Evolutionary conservation across 2,329 filamentous ascomycete genomes (phyloP).

Genomic region (Colletotrichum limetticola): DNA sequence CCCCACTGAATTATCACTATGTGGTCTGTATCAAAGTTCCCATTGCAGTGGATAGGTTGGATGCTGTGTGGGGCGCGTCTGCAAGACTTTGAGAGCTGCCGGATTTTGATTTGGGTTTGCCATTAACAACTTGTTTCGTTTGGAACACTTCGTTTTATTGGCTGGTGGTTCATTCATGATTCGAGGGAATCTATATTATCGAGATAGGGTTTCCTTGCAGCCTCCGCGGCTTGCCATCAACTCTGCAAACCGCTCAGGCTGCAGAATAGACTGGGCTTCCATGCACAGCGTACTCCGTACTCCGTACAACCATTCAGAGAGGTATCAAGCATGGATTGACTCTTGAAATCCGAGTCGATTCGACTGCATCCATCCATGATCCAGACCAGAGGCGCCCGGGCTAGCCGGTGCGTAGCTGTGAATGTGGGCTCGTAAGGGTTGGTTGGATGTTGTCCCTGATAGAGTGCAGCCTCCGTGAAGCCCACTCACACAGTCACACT

Average conservation of each 20-base stretch:
- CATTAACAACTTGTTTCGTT: conserved; percentile 33
- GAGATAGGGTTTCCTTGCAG: conserved; percentile 13
- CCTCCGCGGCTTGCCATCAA: not conserved
- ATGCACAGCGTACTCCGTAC: not conserved
- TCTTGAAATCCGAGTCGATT: not conserved
- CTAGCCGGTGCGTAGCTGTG: conserved; percentile 14
- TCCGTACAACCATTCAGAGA: not conserved
- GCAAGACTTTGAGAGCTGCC: not conserved
- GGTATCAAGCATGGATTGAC: not conserved
- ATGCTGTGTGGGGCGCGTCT: not conserved
- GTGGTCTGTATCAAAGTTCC: not conserved
- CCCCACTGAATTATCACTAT: not conserved
- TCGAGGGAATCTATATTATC: not conserved
- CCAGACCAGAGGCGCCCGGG: conserved; percentile 14
- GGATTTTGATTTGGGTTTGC: conserved; percentile 15
- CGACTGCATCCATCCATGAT: conserved; percentile 24
- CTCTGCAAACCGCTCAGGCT: conserved; percentile 9
- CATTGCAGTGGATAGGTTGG: not conserved
- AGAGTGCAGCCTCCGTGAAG: conserved; percentile 12
- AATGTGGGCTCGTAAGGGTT: conserved; percentile 3
- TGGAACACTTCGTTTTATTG: conserved; percentile 11
- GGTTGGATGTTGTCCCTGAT: conserved; percentile 9
- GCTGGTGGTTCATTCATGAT: conserved; percentile 9
- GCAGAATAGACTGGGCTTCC: conserved; percentile 20
- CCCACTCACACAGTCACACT: conserved; percentile 26